These are phyloP conservation scores for Colletotrichum noveboracense DNA, from an alignment of 2,329 filamentous ascomycete species.

Conservation along the genomic window DNA sequence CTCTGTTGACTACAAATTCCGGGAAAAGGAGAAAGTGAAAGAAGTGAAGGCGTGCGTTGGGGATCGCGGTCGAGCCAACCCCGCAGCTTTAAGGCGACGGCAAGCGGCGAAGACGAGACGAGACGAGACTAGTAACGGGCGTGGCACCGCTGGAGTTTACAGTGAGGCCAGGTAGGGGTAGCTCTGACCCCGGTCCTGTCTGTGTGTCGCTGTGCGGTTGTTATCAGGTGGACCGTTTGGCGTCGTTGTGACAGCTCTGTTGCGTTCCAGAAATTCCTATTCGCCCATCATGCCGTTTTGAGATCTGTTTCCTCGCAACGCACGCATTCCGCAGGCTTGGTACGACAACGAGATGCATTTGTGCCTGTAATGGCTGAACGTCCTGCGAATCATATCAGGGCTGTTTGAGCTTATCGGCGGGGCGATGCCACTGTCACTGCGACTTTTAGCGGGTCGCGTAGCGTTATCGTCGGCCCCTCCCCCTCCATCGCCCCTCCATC, in stretches of 20 bases:
- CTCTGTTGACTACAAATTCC: neutral
- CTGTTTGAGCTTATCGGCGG: slow-evolving; percentile 16
- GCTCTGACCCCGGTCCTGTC: neutral
- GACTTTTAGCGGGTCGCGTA: slow-evolving; percentile 4
- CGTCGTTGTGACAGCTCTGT: neutral
- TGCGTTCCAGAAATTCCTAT: neutral
- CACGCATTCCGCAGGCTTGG: neutral
- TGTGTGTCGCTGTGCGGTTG: neutral
- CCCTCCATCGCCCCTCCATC: neutral
- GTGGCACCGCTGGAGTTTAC: neutral
- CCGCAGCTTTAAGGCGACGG: slow-evolving; percentile 5
- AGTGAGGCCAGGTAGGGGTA: neutral
- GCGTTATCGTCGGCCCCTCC: slow-evolving; percentile 1
- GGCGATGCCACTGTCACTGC: neutral
- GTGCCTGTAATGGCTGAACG: neutral
- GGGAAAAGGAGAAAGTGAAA: neutral
- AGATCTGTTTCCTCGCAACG: neutral
- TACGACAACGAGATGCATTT: neutral
- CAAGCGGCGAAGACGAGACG: slow-evolving; percentile 3
- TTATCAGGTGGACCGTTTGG: neutral
- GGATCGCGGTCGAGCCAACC: neutral
- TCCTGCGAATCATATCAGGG: slow-evolving; percentile 5
- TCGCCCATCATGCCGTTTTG: neutral
- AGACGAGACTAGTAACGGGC: neutral
- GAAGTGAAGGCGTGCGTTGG: neutral